These are phyloP conservation scores for Cadophora gregata DNA, from an alignment of 2,329 filamentous ascomycete species.

Conservation along the genomic window DNA sequence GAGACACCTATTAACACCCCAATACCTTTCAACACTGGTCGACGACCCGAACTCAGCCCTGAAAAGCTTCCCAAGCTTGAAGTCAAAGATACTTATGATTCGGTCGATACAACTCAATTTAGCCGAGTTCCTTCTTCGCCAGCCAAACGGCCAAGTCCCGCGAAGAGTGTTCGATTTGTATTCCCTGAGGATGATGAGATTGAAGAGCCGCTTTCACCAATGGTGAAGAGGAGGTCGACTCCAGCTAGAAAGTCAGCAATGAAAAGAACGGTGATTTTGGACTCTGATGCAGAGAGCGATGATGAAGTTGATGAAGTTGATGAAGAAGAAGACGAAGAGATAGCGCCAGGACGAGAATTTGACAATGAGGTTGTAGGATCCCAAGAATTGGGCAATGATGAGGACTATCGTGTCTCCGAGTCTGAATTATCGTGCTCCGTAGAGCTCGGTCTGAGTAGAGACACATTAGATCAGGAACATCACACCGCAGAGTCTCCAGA, in stretches of 20 bases:
- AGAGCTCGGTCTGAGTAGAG: constrained; percentile 18
- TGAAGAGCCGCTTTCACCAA: neutral
- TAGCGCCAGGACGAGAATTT: neutral
- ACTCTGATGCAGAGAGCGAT: constrained; percentile 41
- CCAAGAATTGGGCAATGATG: neutral
- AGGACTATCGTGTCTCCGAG: neutral
- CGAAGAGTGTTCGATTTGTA: constrained; percentile 41
- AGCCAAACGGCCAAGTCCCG: constrained; percentile 35
- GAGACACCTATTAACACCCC: constrained; percentile 37
- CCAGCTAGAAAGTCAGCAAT: neutral
- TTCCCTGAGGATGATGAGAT: constrained; percentile 27
- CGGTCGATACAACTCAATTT: constrained; percentile 32
- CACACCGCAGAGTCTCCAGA: constrained; percentile 2
- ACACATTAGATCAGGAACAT: constrained; percentile 9
- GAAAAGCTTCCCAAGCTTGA: constrained; percentile 35
- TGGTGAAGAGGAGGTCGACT: constrained; percentile 7
- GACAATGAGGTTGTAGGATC: neutral
- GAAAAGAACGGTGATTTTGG: constrained; percentile 37
- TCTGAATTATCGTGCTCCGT: constrained; percentile 12
- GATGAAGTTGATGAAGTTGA: constrained; percentile 17
- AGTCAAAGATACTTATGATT: constrained; percentile 40
- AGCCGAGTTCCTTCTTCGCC: constrained; percentile 31
- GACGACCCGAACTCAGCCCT: constrained; percentile 26
- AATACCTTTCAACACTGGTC: constrained; percentile 34
- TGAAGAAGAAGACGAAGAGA: neutral